Evolutionary conservation across 352 stramenopile species (phyloP).

Genomic region (Pythium plurisporium): DNA sequence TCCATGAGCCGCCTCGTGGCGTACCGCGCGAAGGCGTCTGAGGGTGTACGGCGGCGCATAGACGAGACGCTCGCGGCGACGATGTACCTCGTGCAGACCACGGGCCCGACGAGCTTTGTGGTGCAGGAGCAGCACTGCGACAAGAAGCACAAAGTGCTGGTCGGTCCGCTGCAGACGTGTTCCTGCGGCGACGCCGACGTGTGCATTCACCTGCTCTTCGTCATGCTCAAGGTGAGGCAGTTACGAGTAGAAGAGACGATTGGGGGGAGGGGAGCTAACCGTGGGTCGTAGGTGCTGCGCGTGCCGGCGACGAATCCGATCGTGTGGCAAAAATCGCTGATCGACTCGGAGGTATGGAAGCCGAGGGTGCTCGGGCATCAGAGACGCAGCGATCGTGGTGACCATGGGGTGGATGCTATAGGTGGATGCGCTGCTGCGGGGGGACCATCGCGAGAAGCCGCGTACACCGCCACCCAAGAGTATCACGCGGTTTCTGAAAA

Average conservation of each 20-base stretch:
- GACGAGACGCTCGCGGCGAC: conserved; percentile 57
- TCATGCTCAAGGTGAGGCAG: conserved; percentile 77
- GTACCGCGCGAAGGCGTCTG: conserved; percentile 54
- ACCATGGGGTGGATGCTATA: too few relatives aligned
- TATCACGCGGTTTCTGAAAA: conserved; percentile 38
- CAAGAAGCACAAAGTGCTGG: conserved; percentile 76
- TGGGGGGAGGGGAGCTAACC: not conserved
- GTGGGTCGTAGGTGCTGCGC: conserved; percentile 43
- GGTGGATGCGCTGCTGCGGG: conserved; percentile 62
- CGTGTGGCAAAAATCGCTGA: conserved; percentile 83
- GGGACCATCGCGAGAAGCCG: conserved; percentile 48
- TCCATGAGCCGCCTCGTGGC: conserved; percentile 62
- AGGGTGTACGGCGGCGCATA: conserved; percentile 46
- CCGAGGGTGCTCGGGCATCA: too few relatives aligned
- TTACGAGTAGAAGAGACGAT: not conserved
- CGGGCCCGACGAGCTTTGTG: conserved; percentile 72
- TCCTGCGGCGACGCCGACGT: conserved; percentile 70
- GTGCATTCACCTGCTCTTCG: conserved; percentile 83
- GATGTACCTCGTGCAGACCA: conserved; percentile 83
- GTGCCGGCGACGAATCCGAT: conserved; percentile 60
- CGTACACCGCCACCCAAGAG: conserved; percentile 14
- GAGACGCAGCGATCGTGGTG: too few relatives aligned
- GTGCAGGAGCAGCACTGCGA: conserved; percentile 73
- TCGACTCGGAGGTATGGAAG: conserved; percentile 59
- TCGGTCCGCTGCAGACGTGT: conserved; percentile 65